Conservation (phyloP, 768 basidiomycete species). For the Boletus pseudo-olivaceus region DNA sequence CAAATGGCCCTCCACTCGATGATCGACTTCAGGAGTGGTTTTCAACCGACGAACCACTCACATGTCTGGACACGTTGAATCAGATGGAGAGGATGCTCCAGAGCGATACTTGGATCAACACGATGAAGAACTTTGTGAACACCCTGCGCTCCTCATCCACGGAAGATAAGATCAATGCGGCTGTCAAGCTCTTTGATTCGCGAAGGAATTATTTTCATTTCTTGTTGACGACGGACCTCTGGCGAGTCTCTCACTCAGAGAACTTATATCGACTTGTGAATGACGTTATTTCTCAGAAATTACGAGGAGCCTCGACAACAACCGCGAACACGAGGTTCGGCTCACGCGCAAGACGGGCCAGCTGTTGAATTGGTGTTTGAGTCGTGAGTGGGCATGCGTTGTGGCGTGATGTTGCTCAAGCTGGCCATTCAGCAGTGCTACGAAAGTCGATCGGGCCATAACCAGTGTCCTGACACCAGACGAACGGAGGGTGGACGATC, state of each 20-base stretch:
- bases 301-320: not conserved
- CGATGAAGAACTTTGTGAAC: not conserved
- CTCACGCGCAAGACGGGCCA: not conserved
- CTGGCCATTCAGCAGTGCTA: not conserved
- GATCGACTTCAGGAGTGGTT: conserved; percentile 12
- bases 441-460: not conserved
- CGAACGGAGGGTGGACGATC: not conserved
- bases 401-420: not conserved
- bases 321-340: not conserved
- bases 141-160: not conserved
- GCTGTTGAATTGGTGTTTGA: not conserved
- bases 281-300: not conserved
- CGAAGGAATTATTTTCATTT: conserved; percentile 5
- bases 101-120: not conserved
- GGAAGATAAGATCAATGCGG: conserved; percentile 8
- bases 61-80: conserved; percentile 4
- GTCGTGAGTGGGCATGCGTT: not conserved
- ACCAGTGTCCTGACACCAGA: not conserved
- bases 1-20: conserved; percentile 1
- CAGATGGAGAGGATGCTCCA: conserved; percentile 8
- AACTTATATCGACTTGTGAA: not conserved
- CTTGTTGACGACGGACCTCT: conserved; percentile 6
- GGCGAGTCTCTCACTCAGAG: not conserved
- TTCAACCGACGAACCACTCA: conserved; percentile 1
- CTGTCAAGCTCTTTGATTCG: conserved; percentile 5